These are phyloP conservation scores for Chlamydomonas reinhardtii DNA, from an alignment of 163 green algal species.

Conservation along the genomic window DNA sequence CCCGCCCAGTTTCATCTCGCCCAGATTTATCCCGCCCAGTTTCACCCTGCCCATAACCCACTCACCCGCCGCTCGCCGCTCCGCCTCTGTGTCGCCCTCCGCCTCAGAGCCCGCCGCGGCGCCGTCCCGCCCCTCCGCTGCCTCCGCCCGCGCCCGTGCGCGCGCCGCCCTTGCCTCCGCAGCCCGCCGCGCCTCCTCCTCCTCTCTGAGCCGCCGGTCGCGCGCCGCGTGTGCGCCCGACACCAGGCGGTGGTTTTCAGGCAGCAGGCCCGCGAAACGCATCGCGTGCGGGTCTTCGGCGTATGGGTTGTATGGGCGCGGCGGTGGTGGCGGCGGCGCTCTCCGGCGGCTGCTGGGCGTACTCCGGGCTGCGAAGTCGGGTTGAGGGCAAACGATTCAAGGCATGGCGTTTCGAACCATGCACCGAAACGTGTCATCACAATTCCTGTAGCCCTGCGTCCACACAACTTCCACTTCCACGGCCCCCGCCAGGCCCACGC, in stretches of 20 bases:
- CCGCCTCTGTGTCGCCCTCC: not conserved
- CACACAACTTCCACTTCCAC: too few species aligned
- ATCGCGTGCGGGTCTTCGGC: not conserved
- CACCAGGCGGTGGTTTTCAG: conserved; percentile 21
- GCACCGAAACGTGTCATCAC: too few species aligned
- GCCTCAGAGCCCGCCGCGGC: not conserved
- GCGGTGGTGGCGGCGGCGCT: not conserved
- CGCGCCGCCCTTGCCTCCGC: conserved; percentile 12
- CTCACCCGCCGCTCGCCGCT: not conserved
- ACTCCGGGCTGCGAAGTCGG: conserved; percentile 17
- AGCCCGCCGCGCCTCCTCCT: conserved; percentile 16
- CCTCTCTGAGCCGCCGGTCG: conserved; percentile 16
- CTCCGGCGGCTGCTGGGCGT: conserved; percentile 3
- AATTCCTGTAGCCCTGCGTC: too few species aligned
- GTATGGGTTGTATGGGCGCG: not conserved
- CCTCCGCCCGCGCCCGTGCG: conserved; percentile 3
- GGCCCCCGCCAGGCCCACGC: too few species aligned
- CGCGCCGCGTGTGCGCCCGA: conserved; percentile 16
- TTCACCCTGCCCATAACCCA: too few species aligned
- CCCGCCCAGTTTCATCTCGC: too few species aligned
- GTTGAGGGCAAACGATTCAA: not conserved
- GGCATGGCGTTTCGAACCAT: not conserved
- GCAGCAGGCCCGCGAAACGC: conserved; percentile 20
- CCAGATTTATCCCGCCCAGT: too few species aligned
- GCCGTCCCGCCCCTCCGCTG: not conserved